Base-by-base conservation (phyloP, 2,329 filamentous ascomycete species). In the Exophiala mesophila region DNA sequence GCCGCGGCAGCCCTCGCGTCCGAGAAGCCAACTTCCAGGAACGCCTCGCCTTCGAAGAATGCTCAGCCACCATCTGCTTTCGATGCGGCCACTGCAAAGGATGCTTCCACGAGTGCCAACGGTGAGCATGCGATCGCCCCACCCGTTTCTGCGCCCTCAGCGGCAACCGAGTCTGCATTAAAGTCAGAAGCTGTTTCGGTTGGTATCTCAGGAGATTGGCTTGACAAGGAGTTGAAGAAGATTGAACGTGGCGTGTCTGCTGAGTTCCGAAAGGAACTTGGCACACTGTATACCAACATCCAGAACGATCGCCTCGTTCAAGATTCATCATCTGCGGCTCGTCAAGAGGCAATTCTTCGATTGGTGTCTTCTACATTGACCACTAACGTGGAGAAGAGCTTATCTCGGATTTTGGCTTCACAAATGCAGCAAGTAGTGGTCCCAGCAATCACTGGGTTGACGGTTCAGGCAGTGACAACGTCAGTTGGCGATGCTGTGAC, bases 351-450 rank as follows among this genome's bases (percentile, higher is more conserved):
- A 29, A 72, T 86, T 15, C 71, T 87, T 31, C 78, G 79, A 19
- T 64, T 85, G 39, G 77, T 86, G 3, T 85, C 82, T 1, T 77
- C 71, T 49, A 85, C 82, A 2, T 64, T 87, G 32, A 78, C 78
- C 8, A 80, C 83, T 47, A 85, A 85, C 43, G 77, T 86, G 17
- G 82, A 87, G 63, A 82, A 84, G 56, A 85, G 86, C 16, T 74
- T 96, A 26, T 74, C 80, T 47, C 81, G 80, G 47, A 85, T 94
- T 54, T 82, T 95, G 37, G 77, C 79, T 34, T 75, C 80, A 35
- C 84, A 85, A 61, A 86, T 95, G 52, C 77, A 86, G 48, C 74
- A 80, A 41, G 74, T 80, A 10, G 78, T 96, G 32, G 71, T 95
- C 39, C 90, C 92, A 8, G 73, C 81, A 21, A 70, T 97, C 43